These are phyloP conservation scores for Fusarium domesticum DNA, from an alignment of 2,329 filamentous ascomycete species.

Conservation along the genomic window DNA sequence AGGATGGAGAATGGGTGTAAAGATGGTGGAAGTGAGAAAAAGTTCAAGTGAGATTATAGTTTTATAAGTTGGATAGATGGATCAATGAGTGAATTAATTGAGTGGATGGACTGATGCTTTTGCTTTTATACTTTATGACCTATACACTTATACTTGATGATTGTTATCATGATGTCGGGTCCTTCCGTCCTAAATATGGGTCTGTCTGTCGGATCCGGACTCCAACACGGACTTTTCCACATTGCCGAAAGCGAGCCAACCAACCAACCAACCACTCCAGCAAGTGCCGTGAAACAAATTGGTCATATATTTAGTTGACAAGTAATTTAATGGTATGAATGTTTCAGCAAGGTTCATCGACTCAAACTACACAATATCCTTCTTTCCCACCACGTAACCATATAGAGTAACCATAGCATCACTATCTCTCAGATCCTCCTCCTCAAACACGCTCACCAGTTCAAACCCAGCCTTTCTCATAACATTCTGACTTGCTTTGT, in stretches of 20 bases:
- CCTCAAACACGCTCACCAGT: slow-evolving; percentile 40
- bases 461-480: slow-evolving; percentile 55
- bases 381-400: slow-evolving; percentile 23
- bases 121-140: not conserved
- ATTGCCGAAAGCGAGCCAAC: slow-evolving; percentile 14
- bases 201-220: slow-evolving; percentile 17
- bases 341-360: too few relatives aligned
- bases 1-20: not conserved
- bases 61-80: too few relatives aligned
- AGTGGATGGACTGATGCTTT: too few relatives aligned
- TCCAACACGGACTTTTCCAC: slow-evolving; percentile 19
- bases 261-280: too few relatives aligned
- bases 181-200: too few relatives aligned
- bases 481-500: slow-evolving; percentile 54
- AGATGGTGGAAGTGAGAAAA: not conserved
- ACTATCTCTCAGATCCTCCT: slow-evolving; percentile 24
- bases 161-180: too few relatives aligned
- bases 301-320: too few relatives aligned
- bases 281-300: too few relatives aligned
- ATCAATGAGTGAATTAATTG: too few relatives aligned
- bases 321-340: too few relatives aligned
- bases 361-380: slow-evolving; percentile 1
- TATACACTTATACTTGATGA: not conserved
- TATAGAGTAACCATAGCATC: slow-evolving; percentile 20
- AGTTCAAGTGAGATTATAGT: too few relatives aligned